Evolutionary conservation across 371 early-diverging fungal species (phyloP), one percentile per base, ranked within the genome.

Genomic region (Syncephalis fuscata): DNA sequence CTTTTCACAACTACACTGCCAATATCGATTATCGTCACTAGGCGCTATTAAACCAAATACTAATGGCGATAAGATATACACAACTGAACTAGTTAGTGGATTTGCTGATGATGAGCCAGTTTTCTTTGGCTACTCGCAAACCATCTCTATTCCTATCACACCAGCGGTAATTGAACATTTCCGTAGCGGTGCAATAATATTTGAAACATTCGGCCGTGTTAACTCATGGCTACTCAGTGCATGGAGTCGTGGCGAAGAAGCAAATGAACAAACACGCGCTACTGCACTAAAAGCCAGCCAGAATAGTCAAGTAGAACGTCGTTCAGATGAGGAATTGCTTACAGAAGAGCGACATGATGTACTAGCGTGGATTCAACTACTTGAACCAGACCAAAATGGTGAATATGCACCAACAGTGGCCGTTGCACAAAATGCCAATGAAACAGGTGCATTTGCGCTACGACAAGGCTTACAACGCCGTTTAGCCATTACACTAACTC

Each of bases 401-500:
- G 73, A 76, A 8, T 88, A 87, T 61, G 68, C 67, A 36, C 71
- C 74, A 2, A 84, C 81, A 0, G 76, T 79, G 8, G 71, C 84
- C 0, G 67, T 67, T 16, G 60, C 81, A 0, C 63, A 64, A 45
- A 55, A 63, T 1, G 48, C 66, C 1, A 52, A 71, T 41, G 77
- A 78, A 27, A 57, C 71, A 4, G 83, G 84, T 2, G 71, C 74
- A 2, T 88, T 88, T 56, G 56, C 74, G 19, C 57, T 89, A 27
- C 70, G 81, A 22, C 92, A 92, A 59, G 92, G 92, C 2, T 53
- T 89, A 23, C 90, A 89, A 57, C 70, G 89, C 8, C 77, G 87
- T 1, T 66, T 91, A 22, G 58, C 67, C 20, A 51, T 89, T 20
- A 66, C 74, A 3, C 48, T 91, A 8, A 73, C 72, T 1, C 89